Conservation (phyloP, 768 basidiomycete species). For the Kwoniella sp. region DNA sequence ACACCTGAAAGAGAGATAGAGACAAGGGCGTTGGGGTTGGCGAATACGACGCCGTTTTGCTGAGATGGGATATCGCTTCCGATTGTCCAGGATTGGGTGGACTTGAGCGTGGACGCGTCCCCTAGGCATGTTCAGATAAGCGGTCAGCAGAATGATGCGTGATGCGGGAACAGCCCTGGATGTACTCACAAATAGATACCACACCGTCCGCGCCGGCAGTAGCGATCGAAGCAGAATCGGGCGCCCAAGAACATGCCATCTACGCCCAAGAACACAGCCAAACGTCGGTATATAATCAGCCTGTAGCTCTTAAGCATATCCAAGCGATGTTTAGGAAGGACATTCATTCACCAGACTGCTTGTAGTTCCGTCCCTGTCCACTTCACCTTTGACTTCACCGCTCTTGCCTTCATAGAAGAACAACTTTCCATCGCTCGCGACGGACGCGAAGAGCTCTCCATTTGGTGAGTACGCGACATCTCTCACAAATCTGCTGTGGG, state of each 20-base stretch:
- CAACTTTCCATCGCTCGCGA: conserved; percentile 78
- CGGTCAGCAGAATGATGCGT: background rate
- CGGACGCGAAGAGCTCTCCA: conserved; percentile 81
- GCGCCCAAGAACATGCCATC: conserved; percentile 69
- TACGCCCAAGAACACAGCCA: conserved; percentile 6
- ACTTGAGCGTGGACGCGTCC: conserved; percentile 76
- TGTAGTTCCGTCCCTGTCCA: conserved; percentile 33
- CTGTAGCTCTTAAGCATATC: too few species aligned
- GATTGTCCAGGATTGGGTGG: conserved; percentile 68
- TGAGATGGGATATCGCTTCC: conserved; percentile 76
- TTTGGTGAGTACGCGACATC: conserved; percentile 80
- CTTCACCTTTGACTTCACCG: conserved; percentile 73
- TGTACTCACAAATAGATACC: conserved; percentile 75
- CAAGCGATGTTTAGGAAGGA: too few species aligned
- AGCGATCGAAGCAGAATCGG: conserved; percentile 70
- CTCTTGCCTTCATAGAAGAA: conserved; percentile 89
- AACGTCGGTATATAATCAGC: too few species aligned
- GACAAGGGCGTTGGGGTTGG: conserved; percentile 67
- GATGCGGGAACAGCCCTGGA: background rate
- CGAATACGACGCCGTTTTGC: conserved; percentile 86
- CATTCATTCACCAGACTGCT: conserved; percentile 40
- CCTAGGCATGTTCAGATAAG: conserved; percentile 58
- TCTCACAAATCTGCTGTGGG: conserved; percentile 89
- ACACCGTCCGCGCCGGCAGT: conserved; percentile 85
- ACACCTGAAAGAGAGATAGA: conserved; percentile 81